Percentiles rank a stretch among this genome's conserved stretches.
Evolutionary conservation across 2,329 filamentous ascomycete species (phyloP).

Genomic region (Clonostachys rosea): DNA sequence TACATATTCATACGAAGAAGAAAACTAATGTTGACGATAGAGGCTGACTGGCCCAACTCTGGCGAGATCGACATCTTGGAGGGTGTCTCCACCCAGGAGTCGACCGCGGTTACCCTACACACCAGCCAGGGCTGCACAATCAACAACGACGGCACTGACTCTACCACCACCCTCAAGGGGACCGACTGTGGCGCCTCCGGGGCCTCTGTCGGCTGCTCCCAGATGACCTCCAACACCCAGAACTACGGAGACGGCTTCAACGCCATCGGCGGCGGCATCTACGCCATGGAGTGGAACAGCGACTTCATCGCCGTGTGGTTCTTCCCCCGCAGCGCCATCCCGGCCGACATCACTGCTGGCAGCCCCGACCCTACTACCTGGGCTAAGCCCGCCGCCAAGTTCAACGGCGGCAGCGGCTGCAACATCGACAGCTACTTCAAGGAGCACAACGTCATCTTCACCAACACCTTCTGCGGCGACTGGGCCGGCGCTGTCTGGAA

Average conservation of each 20-base stretch:
- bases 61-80: conserved; percentile 82
- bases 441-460: conserved; percentile 71
- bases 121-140: conserved; percentile 58
- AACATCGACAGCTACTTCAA: conserved; percentile 67
- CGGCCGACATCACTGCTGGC: conserved; percentile 54
- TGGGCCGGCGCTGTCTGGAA: conserved; percentile 76
- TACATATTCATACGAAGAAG: too few species aligned
- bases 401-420: conserved; percentile 62
- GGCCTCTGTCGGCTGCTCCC: conserved; percentile 55
- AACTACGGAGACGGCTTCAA: conserved; percentile 72
- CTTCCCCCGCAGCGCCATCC: conserved; percentile 66
- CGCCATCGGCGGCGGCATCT: conserved; percentile 62
- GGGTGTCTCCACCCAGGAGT: conserved; percentile 60
- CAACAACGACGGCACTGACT: conserved; percentile 37
- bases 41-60: conserved; percentile 61
- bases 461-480: conserved; percentile 82
- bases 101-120: conserved; percentile 64
- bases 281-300: conserved; percentile 73
- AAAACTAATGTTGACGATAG: conserved; percentile 34
- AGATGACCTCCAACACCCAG: conserved; percentile 41
- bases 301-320: conserved; percentile 74
- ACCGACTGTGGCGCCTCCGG: conserved; percentile 52
- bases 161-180: conserved; percentile 37
- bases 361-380: conserved; percentile 64
- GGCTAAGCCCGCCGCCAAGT: conserved; percentile 64